A percentile compares a stretch with the other conserved stretches of the same genome.
Evolutionary conservation across 2,329 filamentous ascomycete species (phyloP).

Genomic region (Samsoniella hepiali): DNA sequence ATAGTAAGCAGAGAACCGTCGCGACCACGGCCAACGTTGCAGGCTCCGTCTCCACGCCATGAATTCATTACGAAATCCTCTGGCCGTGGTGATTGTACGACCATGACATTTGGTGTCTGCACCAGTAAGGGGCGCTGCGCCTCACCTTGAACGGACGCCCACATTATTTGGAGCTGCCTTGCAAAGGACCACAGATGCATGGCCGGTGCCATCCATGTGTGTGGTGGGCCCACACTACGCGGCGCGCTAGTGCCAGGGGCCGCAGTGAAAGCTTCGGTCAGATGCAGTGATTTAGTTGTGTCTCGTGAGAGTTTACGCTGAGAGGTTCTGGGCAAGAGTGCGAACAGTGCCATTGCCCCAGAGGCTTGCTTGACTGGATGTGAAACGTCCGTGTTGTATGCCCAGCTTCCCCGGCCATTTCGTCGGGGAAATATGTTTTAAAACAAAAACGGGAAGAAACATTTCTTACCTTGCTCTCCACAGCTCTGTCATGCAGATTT

Average conservation of each 20-base stretch:
- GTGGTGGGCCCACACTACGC: conserved; percentile 13
- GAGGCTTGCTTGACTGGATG: neutral
- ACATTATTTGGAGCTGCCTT: conserved; percentile 1
- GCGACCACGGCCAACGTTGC: neutral
- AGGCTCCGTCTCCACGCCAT: neutral
- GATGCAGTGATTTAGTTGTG: neutral
- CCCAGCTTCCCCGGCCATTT: neutral
- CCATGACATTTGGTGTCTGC: conserved; percentile 2
- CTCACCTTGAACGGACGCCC: conserved; percentile 4
- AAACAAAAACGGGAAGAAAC: neutral
- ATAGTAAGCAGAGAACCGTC: neutral
- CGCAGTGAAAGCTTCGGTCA: conserved; percentile 10
- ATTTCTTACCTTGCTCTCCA: neutral
- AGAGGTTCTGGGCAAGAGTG: neutral
- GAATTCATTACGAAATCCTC: conserved; percentile 2
- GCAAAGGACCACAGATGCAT: conserved; percentile 8
- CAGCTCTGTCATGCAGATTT: neutral
- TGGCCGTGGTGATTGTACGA: neutral
- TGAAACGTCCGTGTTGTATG: neutral
- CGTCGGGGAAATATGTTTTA: neutral
- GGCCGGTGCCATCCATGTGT: conserved; percentile 22
- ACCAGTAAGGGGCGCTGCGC: conserved; percentile 15
- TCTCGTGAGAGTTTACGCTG: neutral
- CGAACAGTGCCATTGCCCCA: neutral
- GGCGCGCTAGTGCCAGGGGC: conserved; percentile 15